phyloP scores from a whole-genome alignment of 495 filamentous ascomycete genomes.

The Neurospora sp. region DNA sequence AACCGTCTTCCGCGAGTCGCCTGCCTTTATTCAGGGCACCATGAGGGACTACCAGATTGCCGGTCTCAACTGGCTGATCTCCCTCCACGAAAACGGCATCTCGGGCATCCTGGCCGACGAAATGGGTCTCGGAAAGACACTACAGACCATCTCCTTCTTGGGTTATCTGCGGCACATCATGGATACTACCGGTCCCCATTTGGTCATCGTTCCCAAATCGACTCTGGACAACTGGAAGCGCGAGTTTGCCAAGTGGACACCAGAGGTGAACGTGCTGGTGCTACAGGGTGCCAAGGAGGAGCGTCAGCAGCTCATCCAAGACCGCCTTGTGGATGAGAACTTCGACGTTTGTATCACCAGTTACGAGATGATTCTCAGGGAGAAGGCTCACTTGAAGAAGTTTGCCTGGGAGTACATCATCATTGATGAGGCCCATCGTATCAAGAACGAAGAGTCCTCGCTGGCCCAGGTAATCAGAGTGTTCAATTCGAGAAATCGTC shows the following conservation, averaged over 20 bases:
- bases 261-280: conserved; percentile 88
- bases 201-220: conserved; percentile 91
- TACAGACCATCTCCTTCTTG: conserved; percentile 83
- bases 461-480: conserved; percentile 93
- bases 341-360: conserved; percentile 38
- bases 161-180: conserved; percentile 88
- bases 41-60: conserved; percentile 97
- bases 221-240: conserved; percentile 98
- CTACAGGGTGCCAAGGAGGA: conserved; percentile 95
- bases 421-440: conserved; percentile 97
- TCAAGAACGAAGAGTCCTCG: conserved; percentile 98
- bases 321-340: conserved; percentile 76
- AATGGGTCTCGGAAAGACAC: conserved; percentile 91
- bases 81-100: conserved; percentile 96
- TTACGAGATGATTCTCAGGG: conserved; percentile 56
- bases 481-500: conserved; percentile 90
- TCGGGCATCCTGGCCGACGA: conserved; percentile 96
- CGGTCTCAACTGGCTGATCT: conserved; percentile 96
- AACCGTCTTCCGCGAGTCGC: conserved; percentile 88
- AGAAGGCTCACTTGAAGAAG: conserved; percentile 92
- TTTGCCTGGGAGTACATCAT: conserved; percentile 99
- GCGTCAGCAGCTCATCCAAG: conserved; percentile 77
- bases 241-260: conserved; percentile 89
- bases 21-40: conserved; percentile 71
- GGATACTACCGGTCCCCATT: conserved; percentile 83